Evolutionary conservation across 1,284 basidiomycete genomes (phyloP).

Genomic region (Cryptococcus sp.): DNA sequence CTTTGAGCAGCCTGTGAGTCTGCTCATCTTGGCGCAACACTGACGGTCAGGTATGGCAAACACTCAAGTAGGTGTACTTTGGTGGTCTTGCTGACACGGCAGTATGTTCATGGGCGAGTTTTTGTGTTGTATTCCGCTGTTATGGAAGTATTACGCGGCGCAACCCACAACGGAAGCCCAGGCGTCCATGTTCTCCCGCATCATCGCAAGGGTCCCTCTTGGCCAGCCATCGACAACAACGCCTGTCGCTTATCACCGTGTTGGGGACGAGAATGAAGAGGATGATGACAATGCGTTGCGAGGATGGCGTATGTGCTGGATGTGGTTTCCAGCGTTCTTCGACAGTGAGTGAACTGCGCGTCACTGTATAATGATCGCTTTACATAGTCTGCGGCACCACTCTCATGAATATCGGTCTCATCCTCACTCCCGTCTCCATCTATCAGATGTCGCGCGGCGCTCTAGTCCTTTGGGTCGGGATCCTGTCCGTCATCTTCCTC

Average conservation of each 20-base stretch:
- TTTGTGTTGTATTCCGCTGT: constrained; percentile 82
- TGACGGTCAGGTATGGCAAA: constrained; percentile 71
- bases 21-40: not conserved
- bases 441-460: constrained; percentile 98
- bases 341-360: constrained; percentile 41
- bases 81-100: constrained; percentile 1
- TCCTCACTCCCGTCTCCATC: constrained; percentile 95
- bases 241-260: constrained; percentile 30
- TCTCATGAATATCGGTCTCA: constrained; percentile 92
- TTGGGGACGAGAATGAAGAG: constrained; percentile 47
- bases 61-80: constrained; percentile 70
- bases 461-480: constrained; percentile 93
- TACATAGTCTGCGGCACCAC: constrained; percentile 54
- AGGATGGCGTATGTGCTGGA: constrained; percentile 43
- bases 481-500: constrained; percentile 90
- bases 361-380: not conserved
- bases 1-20: constrained; percentile 73
- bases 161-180: constrained; percentile 9
- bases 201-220: constrained; percentile 22
- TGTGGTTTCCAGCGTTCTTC: constrained; percentile 54
- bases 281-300: constrained; percentile 22
- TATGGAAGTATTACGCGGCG: constrained; percentile 60
- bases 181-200: constrained; percentile 27
- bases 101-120: constrained; percentile 78
- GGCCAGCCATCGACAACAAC: constrained; percentile 18